phyloP scores from a whole-genome alignment of 2,329 filamentous ascomycete genomes.

The Cladosporium sp. region DNA sequence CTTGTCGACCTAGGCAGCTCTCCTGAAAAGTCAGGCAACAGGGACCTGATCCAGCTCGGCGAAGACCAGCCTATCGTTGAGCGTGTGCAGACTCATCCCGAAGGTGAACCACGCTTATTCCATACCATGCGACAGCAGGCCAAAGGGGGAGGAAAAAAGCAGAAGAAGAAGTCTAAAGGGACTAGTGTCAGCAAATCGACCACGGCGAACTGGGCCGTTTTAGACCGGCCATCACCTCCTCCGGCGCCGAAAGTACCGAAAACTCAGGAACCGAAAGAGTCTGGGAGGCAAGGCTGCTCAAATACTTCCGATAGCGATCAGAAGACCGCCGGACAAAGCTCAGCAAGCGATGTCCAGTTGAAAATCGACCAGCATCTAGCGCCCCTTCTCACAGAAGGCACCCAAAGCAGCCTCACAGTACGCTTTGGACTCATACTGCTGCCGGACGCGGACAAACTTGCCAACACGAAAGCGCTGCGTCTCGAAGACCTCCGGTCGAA shows the following conservation, averaged over 20 bases:
- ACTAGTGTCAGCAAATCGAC: neutral
- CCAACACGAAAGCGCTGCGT: neutral
- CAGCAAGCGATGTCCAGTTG: neutral
- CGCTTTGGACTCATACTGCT: slow-evolving; percentile 3
- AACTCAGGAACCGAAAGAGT: too few species aligned
- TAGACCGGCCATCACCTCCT: slow-evolving; percentile 3
- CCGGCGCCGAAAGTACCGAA: neutral
- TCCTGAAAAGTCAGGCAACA: neutral
- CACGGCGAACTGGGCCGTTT: neutral
- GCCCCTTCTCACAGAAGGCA: neutral
- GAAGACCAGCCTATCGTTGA: neutral
- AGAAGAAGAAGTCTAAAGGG: neutral
- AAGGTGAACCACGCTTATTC: neutral
- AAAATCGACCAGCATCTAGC: neutral
- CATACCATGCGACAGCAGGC: slow-evolving; percentile 9
- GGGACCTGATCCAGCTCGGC: neutral
- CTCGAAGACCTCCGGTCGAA: neutral
- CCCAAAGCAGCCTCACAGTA: neutral
- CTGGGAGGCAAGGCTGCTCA: too few species aligned
- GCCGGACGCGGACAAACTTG: neutral
- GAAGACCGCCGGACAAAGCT: neutral
- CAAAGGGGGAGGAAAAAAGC: slow-evolving; percentile 1
- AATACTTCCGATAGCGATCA: too few species aligned
- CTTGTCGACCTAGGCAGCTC: neutral
- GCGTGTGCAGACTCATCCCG: neutral